These are phyloP conservation scores for Pyrenophora seminiperda DNA, from an alignment of 2,329 filamentous ascomycete genomes.

Conservation along the genomic window DNA sequence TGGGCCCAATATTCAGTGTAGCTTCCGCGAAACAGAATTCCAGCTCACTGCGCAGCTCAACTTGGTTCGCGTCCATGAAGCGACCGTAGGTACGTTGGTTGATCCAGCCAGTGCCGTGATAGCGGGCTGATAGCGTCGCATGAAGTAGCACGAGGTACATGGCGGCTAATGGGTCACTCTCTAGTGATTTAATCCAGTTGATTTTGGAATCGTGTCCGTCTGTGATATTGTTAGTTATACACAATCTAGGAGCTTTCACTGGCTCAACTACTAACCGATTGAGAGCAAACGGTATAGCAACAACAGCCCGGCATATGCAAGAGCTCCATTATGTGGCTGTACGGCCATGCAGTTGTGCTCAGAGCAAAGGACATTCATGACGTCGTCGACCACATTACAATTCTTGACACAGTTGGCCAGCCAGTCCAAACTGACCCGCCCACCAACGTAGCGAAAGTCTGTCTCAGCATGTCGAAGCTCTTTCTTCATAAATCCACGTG, in stretches of 20 bases:
- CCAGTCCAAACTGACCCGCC: slow-evolving; percentile 27
- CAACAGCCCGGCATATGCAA: slow-evolving; percentile 36
- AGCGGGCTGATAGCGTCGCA: slow-evolving; percentile 36
- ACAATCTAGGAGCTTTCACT: too few relatives aligned
- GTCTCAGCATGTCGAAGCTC: slow-evolving; percentile 36
- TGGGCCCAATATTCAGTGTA: slow-evolving; percentile 28
- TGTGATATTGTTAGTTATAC: slow-evolving; percentile 11
- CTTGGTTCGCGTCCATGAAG: slow-evolving; percentile 37
- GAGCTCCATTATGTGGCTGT: slow-evolving; percentile 29
- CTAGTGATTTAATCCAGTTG: slow-evolving; percentile 29
- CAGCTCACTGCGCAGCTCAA: slow-evolving; percentile 36
- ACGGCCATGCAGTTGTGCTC: slow-evolving; percentile 35
- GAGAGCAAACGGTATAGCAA: slow-evolving; percentile 31
- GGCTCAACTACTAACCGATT: slow-evolving; percentile 18
- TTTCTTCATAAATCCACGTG: slow-evolving; percentile 26
- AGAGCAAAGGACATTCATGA: slow-evolving; percentile 38
- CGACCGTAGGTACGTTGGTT: slow-evolving; percentile 37
- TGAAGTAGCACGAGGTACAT: slow-evolving; percentile 38
- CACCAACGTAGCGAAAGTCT: slow-evolving; percentile 32
- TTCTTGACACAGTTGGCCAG: slow-evolving; percentile 33
- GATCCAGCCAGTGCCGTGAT: slow-evolving; percentile 41
- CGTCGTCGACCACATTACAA: slow-evolving; percentile 39
- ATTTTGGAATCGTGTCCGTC: slow-evolving; percentile 22
- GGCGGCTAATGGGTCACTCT: slow-evolving; percentile 31
- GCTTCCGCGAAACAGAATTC: slow-evolving; percentile 41